Percentiles rank a stretch among this genome's conserved stretches.
phyloP scores from a whole-genome alignment of 1,284 basidiomycete genomes.

The Sporisorium scitamineum region DNA sequence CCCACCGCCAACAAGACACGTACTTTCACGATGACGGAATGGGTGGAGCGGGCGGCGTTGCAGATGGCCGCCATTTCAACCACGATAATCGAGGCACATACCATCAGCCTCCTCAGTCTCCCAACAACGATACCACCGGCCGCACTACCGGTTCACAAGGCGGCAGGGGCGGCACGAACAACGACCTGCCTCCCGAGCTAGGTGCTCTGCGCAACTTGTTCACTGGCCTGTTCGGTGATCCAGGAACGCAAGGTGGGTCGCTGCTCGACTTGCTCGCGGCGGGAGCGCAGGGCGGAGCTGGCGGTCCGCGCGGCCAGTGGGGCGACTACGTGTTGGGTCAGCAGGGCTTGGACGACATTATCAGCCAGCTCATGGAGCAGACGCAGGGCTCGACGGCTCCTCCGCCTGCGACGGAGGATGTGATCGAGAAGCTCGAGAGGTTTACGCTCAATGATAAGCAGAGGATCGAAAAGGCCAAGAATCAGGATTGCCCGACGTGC shows the following conservation, averaged over 20 bases:
- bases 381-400: slow-evolving; percentile 55
- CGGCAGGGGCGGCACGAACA: neutral
- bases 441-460: slow-evolving; percentile 39
- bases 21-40: slow-evolving; percentile 63
- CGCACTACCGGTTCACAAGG: neutral
- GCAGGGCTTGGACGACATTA: slow-evolving; percentile 62
- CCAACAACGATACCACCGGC: slow-evolving; percentile 2
- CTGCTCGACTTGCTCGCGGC: slow-evolving; percentile 50
- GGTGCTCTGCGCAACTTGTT: slow-evolving; percentile 54
- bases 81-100: slow-evolving; percentile 49
- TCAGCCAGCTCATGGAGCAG: slow-evolving; percentile 65
- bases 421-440: slow-evolving; percentile 52
- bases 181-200: slow-evolving; percentile 54
- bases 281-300: slow-evolving; percentile 29
- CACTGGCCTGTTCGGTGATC: slow-evolving; percentile 52
- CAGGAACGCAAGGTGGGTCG: slow-evolving; percentile 34
- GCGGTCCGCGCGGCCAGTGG: slow-evolving; percentile 42
- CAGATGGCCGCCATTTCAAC: slow-evolving; percentile 62
- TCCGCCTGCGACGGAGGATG: slow-evolving; percentile 56
- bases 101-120: slow-evolving; percentile 31
- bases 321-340: slow-evolving; percentile 62
- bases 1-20: slow-evolving; percentile 10
- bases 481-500: slow-evolving; percentile 62
- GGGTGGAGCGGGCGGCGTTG: slow-evolving; percentile 59
- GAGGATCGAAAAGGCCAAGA: slow-evolving; percentile 46